Percentiles rank a stretch among this genome's conserved stretches.
Evolutionary conservation across 768 basidiomycete genomes (phyloP).

Genomic region (Mycena olivaceomarginata): DNA sequence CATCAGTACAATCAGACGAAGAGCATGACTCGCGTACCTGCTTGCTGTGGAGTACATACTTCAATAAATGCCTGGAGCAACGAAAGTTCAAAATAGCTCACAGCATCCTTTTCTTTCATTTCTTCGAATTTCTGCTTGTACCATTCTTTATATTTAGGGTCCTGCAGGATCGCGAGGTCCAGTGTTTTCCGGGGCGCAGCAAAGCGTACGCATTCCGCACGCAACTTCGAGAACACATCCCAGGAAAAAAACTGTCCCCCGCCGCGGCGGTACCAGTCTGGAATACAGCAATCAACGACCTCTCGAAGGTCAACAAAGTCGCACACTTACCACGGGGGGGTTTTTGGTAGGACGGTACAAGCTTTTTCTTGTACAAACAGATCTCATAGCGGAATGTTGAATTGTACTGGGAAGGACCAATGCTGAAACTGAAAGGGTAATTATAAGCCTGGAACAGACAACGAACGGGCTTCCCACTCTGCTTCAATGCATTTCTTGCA

Average conservation of each 20-base stretch:
- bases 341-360: constrained; percentile 21
- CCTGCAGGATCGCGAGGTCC: not conserved
- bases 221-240: constrained; percentile 5
- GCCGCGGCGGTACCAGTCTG: constrained; percentile 1
- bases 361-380: not conserved
- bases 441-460: not conserved
- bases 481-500: constrained; percentile 58
- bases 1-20: constrained; percentile 11
- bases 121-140: constrained; percentile 8
- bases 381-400: no score
- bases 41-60: constrained; percentile 47
- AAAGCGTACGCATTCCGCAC: constrained; percentile 16
- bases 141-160: constrained; percentile 22
- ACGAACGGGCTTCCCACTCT: constrained; percentile 49
- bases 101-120: constrained; percentile 2
- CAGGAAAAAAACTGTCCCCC: not conserved
- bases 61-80: not conserved
- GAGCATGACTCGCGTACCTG: constrained; percentile 61
- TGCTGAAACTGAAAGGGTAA: not conserved
- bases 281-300: not conserved
- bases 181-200: not conserved
- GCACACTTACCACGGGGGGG: constrained; percentile 11
- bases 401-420: no score
- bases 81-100: not conserved
- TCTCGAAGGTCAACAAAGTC: not conserved